Conservation (phyloP, 1,284 basidiomycete genomes). For the Microbotryum saponariae region DNA sequence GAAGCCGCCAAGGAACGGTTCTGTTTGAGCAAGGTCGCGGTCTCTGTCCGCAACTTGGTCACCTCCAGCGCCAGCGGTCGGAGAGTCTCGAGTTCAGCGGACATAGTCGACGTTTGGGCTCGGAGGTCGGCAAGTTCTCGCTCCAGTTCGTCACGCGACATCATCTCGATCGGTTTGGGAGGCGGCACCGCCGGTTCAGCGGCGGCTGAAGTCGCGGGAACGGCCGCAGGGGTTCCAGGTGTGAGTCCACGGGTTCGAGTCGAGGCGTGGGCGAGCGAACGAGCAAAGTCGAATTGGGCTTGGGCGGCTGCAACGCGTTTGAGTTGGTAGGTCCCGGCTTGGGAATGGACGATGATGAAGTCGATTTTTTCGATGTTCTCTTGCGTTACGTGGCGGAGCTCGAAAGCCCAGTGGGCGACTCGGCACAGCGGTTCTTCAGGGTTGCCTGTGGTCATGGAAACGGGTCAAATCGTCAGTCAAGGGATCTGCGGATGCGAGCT, state of each 20-base stretch:
- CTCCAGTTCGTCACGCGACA: conserved; percentile 23
- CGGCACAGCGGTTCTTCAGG: conserved; percentile 7
- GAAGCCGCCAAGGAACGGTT: conserved; percentile 21
- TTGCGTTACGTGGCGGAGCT: conserved; percentile 12
- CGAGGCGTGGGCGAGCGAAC: neutral
- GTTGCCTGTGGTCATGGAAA: neutral
- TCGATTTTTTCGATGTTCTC: conserved; percentile 24
- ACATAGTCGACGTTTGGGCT: neutral
- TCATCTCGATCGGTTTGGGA: neutral
- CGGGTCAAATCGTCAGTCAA: neutral
- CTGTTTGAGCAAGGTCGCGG: conserved; percentile 8
- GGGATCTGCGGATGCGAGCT: neutral
- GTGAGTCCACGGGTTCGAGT: neutral
- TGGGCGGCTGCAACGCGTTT: conserved; percentile 13
- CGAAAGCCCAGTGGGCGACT: conserved; percentile 26
- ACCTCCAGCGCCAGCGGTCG: conserved; percentile 16
- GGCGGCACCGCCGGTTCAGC: neutral
- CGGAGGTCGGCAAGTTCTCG: conserved; percentile 17
- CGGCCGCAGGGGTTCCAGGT: neutral
- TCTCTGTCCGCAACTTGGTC: conserved; percentile 15
- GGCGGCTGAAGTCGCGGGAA: neutral
- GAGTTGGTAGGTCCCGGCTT: conserved; percentile 15
- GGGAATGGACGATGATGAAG: conserved; percentile 29
- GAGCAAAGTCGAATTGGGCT: conserved; percentile 23
- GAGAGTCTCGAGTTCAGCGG: conserved; percentile 11